Conservation (phyloP, 768 basidiomycete genomes). For the Tricholoma sp. region DNA sequence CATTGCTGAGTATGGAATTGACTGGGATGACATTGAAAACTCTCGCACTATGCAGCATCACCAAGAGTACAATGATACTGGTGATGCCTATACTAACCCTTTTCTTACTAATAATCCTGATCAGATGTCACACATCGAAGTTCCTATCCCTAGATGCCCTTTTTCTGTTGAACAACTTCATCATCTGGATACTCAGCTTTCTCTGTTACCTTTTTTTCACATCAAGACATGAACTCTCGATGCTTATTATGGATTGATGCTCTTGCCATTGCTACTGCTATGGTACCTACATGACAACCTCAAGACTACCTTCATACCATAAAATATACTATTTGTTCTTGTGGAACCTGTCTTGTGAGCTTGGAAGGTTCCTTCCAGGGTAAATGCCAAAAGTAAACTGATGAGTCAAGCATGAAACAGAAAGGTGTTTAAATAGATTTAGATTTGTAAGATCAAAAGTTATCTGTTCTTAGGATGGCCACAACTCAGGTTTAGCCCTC, state of each 20-base stretch:
- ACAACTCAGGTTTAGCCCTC: too few relatives aligned
- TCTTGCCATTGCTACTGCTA: not conserved
- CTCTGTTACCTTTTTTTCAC: not conserved
- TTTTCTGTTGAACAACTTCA: not conserved
- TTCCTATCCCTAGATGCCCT: not conserved
- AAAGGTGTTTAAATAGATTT: too few relatives aligned
- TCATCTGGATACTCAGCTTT: not conserved
- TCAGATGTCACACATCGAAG: not conserved
- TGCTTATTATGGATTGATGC: not conserved
- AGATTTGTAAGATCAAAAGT: too few relatives aligned
- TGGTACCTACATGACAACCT: not conserved
- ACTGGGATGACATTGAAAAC: slow-evolving; percentile 18
- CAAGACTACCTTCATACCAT: too few relatives aligned
- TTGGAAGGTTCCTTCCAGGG: too few relatives aligned
- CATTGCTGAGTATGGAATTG: slow-evolving; percentile 18
- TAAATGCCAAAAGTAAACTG: too few relatives aligned
- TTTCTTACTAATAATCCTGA: not conserved
- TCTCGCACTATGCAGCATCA: slow-evolving; percentile 8
- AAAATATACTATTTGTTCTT: too few relatives aligned
- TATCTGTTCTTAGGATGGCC: too few relatives aligned
- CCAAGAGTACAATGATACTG: slow-evolving; percentile 6
- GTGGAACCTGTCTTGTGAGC: too few relatives aligned
- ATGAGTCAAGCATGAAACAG: too few relatives aligned
- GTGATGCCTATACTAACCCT: not conserved
- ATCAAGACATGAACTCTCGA: not conserved